These are phyloP conservation scores for Pelargonium australe DNA, from an alignment of 441 rosid species.

Conservation along the genomic window DNA sequence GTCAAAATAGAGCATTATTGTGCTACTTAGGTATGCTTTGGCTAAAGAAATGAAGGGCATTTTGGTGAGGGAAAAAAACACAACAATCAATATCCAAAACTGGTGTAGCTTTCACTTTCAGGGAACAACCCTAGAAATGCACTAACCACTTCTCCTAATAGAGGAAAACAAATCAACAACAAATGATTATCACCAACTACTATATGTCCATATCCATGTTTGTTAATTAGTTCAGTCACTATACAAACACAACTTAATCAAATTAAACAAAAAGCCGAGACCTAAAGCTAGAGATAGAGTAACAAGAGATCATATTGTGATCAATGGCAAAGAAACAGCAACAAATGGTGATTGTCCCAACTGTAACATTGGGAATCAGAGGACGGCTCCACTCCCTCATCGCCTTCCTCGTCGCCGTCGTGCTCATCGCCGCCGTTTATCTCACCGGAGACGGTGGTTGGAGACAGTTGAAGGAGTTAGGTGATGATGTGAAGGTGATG, in stretches of 20 bases:
- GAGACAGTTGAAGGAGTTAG: background rate
- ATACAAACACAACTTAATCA: constrained; percentile 1
- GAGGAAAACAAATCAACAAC: background rate
- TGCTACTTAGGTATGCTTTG: background rate
- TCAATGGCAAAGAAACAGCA: constrained; percentile 41
- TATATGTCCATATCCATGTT: background rate
- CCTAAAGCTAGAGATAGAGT: too few relatives aligned
- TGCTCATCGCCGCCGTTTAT: constrained; percentile 38
- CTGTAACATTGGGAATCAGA: constrained; percentile 37
- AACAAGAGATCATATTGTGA: background rate
- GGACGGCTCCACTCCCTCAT: constrained; percentile 55
- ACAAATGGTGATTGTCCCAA: constrained; percentile 22
- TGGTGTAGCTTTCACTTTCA: constrained; percentile 10
- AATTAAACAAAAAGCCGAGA: constrained; percentile 2
- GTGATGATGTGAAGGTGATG: background rate
- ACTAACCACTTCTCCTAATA: background rate
- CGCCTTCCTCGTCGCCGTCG: constrained; percentile 44
- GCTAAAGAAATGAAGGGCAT: background rate
- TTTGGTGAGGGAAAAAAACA: too few relatives aligned
- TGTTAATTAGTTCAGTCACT: background rate
- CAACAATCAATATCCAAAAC: too few relatives aligned
- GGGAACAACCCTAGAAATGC: constrained; percentile 12
- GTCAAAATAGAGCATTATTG: too few relatives aligned
- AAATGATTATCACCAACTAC: background rate
- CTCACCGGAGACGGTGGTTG: constrained; percentile 28